Conservation (phyloP, 2,329 filamentous ascomycete species). For the Fusarium sp. region DNA sequence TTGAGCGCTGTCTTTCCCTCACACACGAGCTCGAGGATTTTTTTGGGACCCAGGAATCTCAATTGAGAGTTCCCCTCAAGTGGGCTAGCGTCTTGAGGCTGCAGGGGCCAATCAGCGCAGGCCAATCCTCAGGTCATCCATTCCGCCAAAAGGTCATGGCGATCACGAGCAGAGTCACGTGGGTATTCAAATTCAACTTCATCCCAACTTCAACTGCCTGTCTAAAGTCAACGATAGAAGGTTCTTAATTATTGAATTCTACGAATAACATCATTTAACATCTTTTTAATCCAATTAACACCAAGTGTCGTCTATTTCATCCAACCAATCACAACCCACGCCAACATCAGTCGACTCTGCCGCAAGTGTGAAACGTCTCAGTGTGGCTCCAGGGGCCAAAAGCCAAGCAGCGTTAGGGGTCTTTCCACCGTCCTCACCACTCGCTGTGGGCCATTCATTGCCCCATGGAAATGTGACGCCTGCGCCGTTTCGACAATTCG, state of each 20-base stretch:
- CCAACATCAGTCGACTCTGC: conserved; percentile 43
- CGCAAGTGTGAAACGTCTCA: conserved; percentile 59
- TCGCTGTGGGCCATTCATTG: conserved; percentile 29
- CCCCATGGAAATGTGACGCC: conserved; percentile 19
- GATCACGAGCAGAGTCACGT: conserved; percentile 21
- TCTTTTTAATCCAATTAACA: not conserved
- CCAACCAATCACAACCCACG: conserved; percentile 32
- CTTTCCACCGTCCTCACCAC: conserved; percentile 36
- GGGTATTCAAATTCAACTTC: conserved; percentile 19
- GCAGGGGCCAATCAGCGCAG: conserved; percentile 29
- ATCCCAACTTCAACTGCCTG: not conserved
- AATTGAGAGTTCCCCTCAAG: conserved; percentile 37
- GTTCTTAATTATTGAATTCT: not conserved
- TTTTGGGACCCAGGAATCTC: conserved; percentile 42
- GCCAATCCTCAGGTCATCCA: not conserved
- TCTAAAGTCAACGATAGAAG: not conserved
- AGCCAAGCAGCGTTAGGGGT: conserved; percentile 20
- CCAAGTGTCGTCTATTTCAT: not conserved
- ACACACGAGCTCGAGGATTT: conserved; percentile 49
- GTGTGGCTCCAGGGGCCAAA: conserved; percentile 23
- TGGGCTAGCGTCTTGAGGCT: conserved; percentile 18
- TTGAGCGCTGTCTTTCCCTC: conserved; percentile 35
- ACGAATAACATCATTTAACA: not conserved
- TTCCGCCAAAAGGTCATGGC: not conserved
- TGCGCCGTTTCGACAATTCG: conserved; percentile 26